Evolutionary conservation across 495 filamentous ascomycete species (phyloP).

Genomic region (Xanthoparmelia taractica): DNA sequence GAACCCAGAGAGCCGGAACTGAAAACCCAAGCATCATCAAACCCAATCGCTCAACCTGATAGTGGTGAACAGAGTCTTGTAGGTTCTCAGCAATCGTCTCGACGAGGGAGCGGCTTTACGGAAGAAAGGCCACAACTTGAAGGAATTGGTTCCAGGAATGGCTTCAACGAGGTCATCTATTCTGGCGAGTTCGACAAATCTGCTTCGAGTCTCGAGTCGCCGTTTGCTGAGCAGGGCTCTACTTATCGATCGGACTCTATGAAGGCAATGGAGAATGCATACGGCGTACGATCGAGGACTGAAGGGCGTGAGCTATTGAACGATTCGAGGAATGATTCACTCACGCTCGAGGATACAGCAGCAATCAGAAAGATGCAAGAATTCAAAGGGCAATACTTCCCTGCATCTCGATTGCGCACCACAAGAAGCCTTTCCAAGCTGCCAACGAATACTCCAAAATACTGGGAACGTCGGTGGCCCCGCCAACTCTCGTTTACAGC

Average conservation of each 20-base stretch:
- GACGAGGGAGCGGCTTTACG: slow-evolving; percentile 13
- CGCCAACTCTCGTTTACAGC: slow-evolving; percentile 80
- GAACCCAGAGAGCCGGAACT: not conserved
- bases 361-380: slow-evolving; percentile 18
- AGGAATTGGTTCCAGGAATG: not conserved
- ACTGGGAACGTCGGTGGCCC: slow-evolving; percentile 58
- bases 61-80: slow-evolving; percentile 15
- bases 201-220: slow-evolving; percentile 17
- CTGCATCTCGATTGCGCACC: slow-evolving; percentile 34
- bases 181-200: slow-evolving; percentile 13
- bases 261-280: slow-evolving; percentile 9
- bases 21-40: not conserved
- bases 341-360: slow-evolving; percentile 13
- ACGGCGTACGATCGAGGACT: slow-evolving; percentile 12
- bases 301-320: slow-evolving; percentile 10
- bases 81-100: slow-evolving; percentile 16
- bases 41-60: slow-evolving; percentile 9
- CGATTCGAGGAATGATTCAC: slow-evolving; percentile 10
- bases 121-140: slow-evolving; percentile 4
- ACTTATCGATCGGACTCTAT: not conserved
- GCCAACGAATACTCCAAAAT: slow-evolving; percentile 18
- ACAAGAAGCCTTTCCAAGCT: slow-evolving; percentile 41
- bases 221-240: not conserved
- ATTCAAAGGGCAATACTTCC: slow-evolving; percentile 11
- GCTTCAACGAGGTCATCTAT: not conserved